A percentile compares a stretch with the other conserved stretches of the same genome.
phyloP scores from a whole-genome alignment of 805 yeast genomes.

The Candida tibetensis region DNA sequence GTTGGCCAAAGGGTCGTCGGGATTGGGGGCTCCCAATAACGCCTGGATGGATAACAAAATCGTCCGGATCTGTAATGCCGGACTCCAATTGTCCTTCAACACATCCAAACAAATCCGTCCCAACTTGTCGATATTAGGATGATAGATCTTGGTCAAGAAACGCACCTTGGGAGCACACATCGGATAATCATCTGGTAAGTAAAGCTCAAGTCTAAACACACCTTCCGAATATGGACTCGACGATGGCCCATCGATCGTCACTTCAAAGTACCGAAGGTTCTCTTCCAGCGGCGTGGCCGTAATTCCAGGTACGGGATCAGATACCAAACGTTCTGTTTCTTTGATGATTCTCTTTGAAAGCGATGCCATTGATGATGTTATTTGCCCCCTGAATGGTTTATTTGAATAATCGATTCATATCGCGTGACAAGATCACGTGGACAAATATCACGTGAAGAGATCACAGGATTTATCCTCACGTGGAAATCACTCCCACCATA shows the following conservation, averaged over 20 bases:
- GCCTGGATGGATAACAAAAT: conserved; percentile 91
- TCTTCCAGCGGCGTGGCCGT: conserved; percentile 92
- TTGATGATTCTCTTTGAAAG: conserved; percentile 92
- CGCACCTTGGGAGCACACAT: conserved; percentile 97
- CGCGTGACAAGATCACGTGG: no score
- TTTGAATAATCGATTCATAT: no score
- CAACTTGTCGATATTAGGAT: conserved; percentile 91
- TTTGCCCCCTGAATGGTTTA: no score
- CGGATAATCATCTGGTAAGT: conserved; percentile 94
- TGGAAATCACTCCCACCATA: no score
- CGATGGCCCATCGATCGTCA: conserved; percentile 85
- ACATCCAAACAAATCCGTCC: conserved; percentile 97
- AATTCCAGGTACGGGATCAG: conserved; percentile 97
- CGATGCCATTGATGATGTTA: conserved; percentile 41
- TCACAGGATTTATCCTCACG: no score
- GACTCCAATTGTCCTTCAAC: conserved; percentile 94
- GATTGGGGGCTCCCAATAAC: conserved; percentile 90
- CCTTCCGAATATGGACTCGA: conserved; percentile 87
- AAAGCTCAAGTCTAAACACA: conserved; percentile 79
- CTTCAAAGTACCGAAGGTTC: conserved; percentile 89
- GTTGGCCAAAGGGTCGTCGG: conserved; percentile 96
- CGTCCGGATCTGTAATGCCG: conserved; percentile 94
- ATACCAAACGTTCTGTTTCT: conserved; percentile 89
- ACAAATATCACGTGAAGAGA: no score
- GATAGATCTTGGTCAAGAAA: conserved; percentile 89